A percentile compares a stretch with the other conserved stretches of the same genome.
Conservation (phyloP, 768 basidiomycete species). For the Trametes cinnabarina region DNA sequence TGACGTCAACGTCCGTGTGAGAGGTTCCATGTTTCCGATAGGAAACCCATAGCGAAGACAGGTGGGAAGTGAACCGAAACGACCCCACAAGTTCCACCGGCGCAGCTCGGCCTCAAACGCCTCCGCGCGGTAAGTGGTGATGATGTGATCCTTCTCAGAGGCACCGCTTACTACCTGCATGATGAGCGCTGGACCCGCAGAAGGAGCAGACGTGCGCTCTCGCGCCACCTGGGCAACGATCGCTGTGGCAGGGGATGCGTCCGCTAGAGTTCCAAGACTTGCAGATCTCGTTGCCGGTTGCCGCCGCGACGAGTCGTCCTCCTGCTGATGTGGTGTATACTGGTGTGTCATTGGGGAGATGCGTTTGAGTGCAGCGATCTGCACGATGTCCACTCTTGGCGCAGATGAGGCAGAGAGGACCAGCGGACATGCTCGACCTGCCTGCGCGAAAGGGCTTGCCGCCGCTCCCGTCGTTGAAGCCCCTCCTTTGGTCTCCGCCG, state of each 20-base stretch:
- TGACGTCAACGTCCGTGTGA: slow-evolving; percentile 1
- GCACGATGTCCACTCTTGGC: slow-evolving; percentile 6
- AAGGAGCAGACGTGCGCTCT: slow-evolving; percentile 8
- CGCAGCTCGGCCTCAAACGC: neutral
- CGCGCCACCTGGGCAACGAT: neutral
- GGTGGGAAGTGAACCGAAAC: neutral
- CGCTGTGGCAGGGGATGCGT: neutral
- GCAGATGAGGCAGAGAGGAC: slow-evolving; percentile 10
- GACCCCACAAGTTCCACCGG: neutral
- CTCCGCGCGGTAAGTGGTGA: neutral
- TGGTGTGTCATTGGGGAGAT: neutral
- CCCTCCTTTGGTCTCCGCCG: no score
- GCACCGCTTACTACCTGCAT: slow-evolving; percentile 9
- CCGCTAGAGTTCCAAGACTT: slow-evolving; percentile 5
- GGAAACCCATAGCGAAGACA: slow-evolving; percentile 4
- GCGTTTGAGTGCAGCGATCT: neutral
- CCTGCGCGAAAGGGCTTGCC: neutral
- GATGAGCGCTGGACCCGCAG: slow-evolving; percentile 13
- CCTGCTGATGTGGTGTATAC: no score
- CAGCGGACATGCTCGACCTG: neutral
- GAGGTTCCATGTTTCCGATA: neutral
- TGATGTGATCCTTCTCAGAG: slow-evolving; percentile 5
- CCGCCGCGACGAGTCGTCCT: no score
- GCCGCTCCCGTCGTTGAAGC: no score
- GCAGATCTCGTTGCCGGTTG: neutral